Percentiles rank a stretch among this genome's conserved stretches.
These are phyloP conservation scores for Eucalyptus leucophloia DNA, from an alignment of 345 rosid genomes.

Conservation along the genomic window DNA sequence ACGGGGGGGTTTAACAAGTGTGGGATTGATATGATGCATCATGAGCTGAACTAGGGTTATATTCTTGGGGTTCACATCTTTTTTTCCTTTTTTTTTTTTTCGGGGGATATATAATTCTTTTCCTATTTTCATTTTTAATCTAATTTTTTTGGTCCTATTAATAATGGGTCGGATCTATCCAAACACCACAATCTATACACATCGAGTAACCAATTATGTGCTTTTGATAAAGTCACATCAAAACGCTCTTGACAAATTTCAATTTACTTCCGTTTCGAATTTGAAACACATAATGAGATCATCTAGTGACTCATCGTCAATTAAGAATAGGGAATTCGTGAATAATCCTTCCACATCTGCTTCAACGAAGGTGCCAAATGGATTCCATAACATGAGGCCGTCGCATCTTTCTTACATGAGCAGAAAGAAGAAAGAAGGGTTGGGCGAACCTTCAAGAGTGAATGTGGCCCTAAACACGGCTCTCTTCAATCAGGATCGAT, in stretches of 20 bases:
- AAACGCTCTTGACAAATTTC: fast-evolving
- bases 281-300: neutral
- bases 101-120: neutral
- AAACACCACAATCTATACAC: neutral
- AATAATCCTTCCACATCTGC: neutral
- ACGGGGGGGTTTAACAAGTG: neutral
- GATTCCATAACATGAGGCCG: neutral
- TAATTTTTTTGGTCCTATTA: neutral
- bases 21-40: neutral
- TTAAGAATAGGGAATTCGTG: neutral
- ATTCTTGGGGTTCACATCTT: neutral
- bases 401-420: neutral
- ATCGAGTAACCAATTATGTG: neutral
- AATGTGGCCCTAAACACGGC: neutral
- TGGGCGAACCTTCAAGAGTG: too few relatives aligned
- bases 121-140: neutral
- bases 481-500: neutral
- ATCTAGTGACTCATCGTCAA: fast-evolving
- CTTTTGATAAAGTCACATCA: fast-evolving
- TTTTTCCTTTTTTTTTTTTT: neutral
- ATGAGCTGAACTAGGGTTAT: neutral
- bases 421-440: neutral
- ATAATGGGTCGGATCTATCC: neutral
- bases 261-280: fast-evolving
- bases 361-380: neutral